Evolutionary conservation across 2,329 filamentous ascomycete species (phyloP).

Genomic region (Alternaria postmessia): DNA sequence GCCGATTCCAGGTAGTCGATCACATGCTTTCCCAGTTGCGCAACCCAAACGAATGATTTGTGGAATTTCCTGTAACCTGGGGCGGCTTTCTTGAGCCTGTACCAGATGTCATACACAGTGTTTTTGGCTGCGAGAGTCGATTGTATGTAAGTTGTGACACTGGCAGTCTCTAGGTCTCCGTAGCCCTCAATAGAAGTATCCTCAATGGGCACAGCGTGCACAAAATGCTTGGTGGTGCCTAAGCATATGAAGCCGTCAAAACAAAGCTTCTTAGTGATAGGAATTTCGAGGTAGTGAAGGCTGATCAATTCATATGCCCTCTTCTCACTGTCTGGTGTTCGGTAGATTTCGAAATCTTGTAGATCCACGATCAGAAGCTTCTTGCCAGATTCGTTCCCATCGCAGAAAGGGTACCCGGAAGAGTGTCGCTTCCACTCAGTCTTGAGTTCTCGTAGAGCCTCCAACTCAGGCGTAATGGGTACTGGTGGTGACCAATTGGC

Average conservation of each 20-base stretch:
- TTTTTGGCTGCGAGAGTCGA: constrained; percentile 53
- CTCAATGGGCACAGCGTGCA: constrained; percentile 65
- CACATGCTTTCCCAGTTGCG: constrained; percentile 73
- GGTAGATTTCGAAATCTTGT: constrained; percentile 38
- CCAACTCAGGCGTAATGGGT: constrained; percentile 12
- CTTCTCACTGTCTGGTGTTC: background rate
- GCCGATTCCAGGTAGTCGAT: constrained; percentile 67
- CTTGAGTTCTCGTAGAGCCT: constrained; percentile 18
- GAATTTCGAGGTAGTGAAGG: constrained; percentile 24
- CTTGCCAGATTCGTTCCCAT: too few species aligned
- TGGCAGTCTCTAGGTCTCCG: constrained; percentile 57
- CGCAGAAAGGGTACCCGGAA: too few species aligned
- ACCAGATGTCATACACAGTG: constrained; percentile 63
- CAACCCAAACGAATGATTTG: constrained; percentile 73
- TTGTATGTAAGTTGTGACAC: constrained; percentile 70
- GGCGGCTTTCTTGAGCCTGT: constrained; percentile 65
- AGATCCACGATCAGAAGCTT: constrained; percentile 26
- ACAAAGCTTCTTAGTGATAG: constrained; percentile 19
- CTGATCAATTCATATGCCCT: constrained; percentile 18
- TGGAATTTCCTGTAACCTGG: constrained; percentile 70
- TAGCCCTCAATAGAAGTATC: constrained; percentile 73
- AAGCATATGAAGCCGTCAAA: constrained; percentile 55
- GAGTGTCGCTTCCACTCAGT: constrained; percentile 11
- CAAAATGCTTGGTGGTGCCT: constrained; percentile 56
- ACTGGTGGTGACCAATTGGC: constrained; percentile 19